These are phyloP conservation scores for Theobroma cacao DNA, from an alignment of 345 rosid species.

Conservation along the genomic window DNA sequence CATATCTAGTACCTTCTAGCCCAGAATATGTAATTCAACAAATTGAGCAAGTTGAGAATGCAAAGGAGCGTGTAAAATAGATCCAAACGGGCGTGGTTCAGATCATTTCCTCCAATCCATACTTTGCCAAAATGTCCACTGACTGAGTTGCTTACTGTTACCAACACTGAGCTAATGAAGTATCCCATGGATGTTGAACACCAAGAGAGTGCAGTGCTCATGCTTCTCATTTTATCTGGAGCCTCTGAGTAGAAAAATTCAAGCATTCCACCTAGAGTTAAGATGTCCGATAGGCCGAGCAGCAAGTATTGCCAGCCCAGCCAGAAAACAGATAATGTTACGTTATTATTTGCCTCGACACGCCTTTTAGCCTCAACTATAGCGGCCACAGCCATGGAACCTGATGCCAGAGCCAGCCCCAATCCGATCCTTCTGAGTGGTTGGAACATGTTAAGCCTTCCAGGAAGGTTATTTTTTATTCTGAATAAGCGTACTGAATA, in stretches of 20 bases:
- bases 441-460: constrained; percentile 18
- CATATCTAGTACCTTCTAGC: constrained; percentile 23
- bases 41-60: constrained; percentile 45
- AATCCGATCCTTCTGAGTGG: constrained; percentile 36
- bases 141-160: constrained; percentile 28
- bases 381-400: constrained; percentile 54
- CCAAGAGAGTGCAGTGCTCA: constrained; percentile 55
- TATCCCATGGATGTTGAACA: constrained; percentile 52
- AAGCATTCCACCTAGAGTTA: constrained; percentile 62
- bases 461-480: not conserved
- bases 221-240: constrained; percentile 48
- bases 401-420: constrained; percentile 47
- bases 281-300: constrained; percentile 51
- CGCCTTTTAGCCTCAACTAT: constrained; percentile 42
- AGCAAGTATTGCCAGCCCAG: constrained; percentile 45
- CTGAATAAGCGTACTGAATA: constrained; percentile 6
- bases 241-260: constrained; percentile 64
- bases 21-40: constrained; percentile 37
- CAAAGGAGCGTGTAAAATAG: constrained; percentile 42
- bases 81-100: constrained; percentile 42
- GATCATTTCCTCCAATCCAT: constrained; percentile 48
- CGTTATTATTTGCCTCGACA: constrained; percentile 11
- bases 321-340: constrained; percentile 51
- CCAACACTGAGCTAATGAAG: constrained; percentile 52
- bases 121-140: constrained; percentile 25